phyloP scores from a whole-genome alignment of 1,139 yeast species.

The Blastobotrys serpentis region DNA sequence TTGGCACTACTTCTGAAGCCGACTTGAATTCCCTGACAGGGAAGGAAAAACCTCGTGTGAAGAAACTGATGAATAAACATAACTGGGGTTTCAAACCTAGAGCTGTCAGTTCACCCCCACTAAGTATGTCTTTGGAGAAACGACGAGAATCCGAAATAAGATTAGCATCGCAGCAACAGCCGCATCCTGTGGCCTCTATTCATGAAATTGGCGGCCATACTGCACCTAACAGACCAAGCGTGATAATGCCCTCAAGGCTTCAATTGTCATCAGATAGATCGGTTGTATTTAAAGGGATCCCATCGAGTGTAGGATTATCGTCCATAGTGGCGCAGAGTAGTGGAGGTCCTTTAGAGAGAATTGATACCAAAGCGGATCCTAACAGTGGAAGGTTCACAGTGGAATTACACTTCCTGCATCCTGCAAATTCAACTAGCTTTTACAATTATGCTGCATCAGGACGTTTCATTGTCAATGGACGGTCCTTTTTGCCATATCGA shows the following conservation, averaged over 20 bases:
- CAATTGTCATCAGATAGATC: slow-evolving; percentile 6
- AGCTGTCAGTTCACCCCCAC: slow-evolving; percentile 13
- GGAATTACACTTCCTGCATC: slow-evolving; percentile 54
- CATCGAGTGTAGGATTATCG: slow-evolving; percentile 47
- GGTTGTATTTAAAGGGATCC: slow-evolving; percentile 42
- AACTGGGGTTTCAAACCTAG: slow-evolving; percentile 15
- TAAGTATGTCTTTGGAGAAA: neutral
- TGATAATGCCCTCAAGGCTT: slow-evolving; percentile 4
- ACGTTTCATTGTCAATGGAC: slow-evolving; percentile 62
- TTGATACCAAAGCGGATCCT: slow-evolving; percentile 12
- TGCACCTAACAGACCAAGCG: neutral
- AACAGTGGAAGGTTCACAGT: slow-evolving; percentile 42
- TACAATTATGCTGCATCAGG: slow-evolving; percentile 55
- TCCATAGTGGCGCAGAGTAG: slow-evolving; percentile 56
- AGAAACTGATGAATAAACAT: slow-evolving; percentile 14
- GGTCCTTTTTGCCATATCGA: slow-evolving; percentile 44
- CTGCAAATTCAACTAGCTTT: slow-evolving; percentile 58
- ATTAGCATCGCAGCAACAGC: too few species aligned
- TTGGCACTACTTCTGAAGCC: slow-evolving; percentile 14
- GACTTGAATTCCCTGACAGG: slow-evolving; percentile 15
- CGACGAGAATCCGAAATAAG: too few species aligned
- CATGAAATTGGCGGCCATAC: neutral
- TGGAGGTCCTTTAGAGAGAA: slow-evolving; percentile 70
- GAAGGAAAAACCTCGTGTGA: slow-evolving; percentile 10
- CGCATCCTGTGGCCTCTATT: too few species aligned